phyloP scores from a whole-genome alignment of 2,329 filamentous ascomycete genomes.

The Penicillium hesseltinei region DNA sequence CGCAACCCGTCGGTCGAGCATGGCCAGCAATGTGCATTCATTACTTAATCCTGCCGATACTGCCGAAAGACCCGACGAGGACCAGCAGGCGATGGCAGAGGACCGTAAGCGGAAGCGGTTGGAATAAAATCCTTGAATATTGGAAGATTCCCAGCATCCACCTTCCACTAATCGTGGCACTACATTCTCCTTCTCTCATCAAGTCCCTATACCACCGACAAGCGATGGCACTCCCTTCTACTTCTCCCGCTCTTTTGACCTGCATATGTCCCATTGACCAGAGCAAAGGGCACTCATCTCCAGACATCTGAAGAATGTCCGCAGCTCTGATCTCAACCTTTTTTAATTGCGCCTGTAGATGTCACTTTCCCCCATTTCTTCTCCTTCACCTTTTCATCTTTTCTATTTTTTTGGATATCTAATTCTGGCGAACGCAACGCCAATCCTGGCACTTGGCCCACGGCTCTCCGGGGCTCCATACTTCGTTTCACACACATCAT shows the following conservation, averaged over 20 bases:
- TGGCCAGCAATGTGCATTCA: slow-evolving; percentile 68
- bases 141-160: background rate
- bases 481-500: slow-evolving; percentile 15
- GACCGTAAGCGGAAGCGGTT: slow-evolving; percentile 63
- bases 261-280: slow-evolving; percentile 15
- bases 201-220: slow-evolving; percentile 2
- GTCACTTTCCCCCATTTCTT: slow-evolving; percentile 7
- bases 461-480: background rate
- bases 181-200: background rate
- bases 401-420: slow-evolving; percentile 11
- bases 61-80: slow-evolving; percentile 63
- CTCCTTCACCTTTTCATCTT: slow-evolving; percentile 4
- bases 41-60: slow-evolving; percentile 68
- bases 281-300: slow-evolving; percentile 8
- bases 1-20: slow-evolving; percentile 66
- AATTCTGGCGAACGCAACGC: slow-evolving; percentile 7
- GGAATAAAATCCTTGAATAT: slow-evolving; percentile 37
- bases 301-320: slow-evolving; percentile 5
- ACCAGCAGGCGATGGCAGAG: slow-evolving; percentile 53
- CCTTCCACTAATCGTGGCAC: background rate
- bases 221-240: background rate
- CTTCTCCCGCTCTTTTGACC: slow-evolving; percentile 9
- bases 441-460: background rate
- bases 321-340: slow-evolving; percentile 1
- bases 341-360: slow-evolving; percentile 20